Base-by-base conservation (phyloP, 106 monocot genomes). In the Apostasia shenzhenica region DNA sequence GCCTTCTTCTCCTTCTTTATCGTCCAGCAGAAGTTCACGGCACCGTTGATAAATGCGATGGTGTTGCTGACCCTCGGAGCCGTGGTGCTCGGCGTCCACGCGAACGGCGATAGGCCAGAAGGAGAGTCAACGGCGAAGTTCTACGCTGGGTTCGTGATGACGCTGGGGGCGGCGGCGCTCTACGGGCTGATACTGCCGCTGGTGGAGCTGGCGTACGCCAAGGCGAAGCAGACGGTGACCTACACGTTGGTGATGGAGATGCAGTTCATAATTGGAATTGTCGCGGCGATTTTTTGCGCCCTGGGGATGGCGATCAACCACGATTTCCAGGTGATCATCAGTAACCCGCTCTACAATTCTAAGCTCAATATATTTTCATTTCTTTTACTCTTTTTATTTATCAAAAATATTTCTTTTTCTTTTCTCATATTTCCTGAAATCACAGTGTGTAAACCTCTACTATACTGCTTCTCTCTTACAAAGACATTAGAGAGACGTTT, bases 181-280 rank as follows among this genome's bases (percentile, higher is more conserved):
- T 88, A 76, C 14, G 85, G 78, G 2, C 8, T 85, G 44, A 63
- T 85, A 41, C 69, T 85, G 52, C 81, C 85, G 37, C 41, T 78
- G 43, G 54, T 78, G 39, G 72, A 78, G 54, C 47, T 78, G 26
- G 54, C 46, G 1, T 78, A 78, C 38, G 44, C 7, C 4, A 78
- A 72, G 46, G 52, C 72, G 38, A 53, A 52, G 59, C 66, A 67
- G 51, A 66, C 6, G 42, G 45, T 78, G 6, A 72, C 72, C 4
- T 78, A 72, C 39, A 70, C 76, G 10, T 37, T 76, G 61, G 86
- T 83, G 45, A 80, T 86, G 80, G 83, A 86, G 81, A 83, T 83
- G 79, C 86, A 86, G 73, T 52, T 83, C 14, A 78, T 85, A 7
- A 80, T 84, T 64, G 77, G 84, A 0, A 66, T 84, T 60, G 73